A percentile compares a stretch with the other conserved stretches of the same genome.
These are phyloP conservation scores for Magnaporthales sp. DNA, from an alignment of 2,329 filamentous ascomycete species.

Conservation along the genomic window DNA sequence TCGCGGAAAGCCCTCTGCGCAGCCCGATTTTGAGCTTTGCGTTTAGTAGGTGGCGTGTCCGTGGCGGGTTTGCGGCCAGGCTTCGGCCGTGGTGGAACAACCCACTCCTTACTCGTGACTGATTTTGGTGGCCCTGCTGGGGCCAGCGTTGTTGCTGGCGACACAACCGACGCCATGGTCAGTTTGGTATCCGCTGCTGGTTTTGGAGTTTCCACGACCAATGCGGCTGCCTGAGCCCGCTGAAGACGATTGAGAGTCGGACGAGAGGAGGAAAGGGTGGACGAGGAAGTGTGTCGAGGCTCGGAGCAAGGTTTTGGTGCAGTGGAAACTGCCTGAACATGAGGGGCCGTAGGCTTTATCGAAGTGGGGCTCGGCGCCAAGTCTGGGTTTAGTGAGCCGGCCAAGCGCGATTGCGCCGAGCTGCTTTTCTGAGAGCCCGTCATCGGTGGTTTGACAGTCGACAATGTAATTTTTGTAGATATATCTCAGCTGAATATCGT, in stretches of 20 bases:
- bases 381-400: conserved; percentile 4
- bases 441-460: background rate
- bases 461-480: background rate
- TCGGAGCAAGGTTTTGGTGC: background rate
- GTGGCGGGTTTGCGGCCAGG: conserved; percentile 90
- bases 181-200: conserved; percentile 17
- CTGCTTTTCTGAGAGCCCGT: background rate
- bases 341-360: conserved; percentile 2
- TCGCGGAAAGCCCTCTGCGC: conserved; percentile 89
- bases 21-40: conserved; percentile 88
- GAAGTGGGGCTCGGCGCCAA: conserved; percentile 6
- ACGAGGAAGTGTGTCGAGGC: background rate
- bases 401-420: background rate
- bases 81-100: conserved; percentile 75
- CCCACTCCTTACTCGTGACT: conserved; percentile 78
- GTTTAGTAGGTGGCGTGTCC: conserved; percentile 85
- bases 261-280: background rate
- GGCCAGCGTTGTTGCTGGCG: conserved; percentile 25
- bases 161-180: conserved; percentile 37
- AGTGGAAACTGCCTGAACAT: background rate
- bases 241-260: background rate
- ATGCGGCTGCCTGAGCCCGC: background rate
- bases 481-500: background rate
- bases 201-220: background rate
- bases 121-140: conserved; percentile 27